These are phyloP conservation scores for Triticum monococcum DNA, from an alignment of 176 grass and related monocot genomes.

Conservation along the genomic window DNA sequence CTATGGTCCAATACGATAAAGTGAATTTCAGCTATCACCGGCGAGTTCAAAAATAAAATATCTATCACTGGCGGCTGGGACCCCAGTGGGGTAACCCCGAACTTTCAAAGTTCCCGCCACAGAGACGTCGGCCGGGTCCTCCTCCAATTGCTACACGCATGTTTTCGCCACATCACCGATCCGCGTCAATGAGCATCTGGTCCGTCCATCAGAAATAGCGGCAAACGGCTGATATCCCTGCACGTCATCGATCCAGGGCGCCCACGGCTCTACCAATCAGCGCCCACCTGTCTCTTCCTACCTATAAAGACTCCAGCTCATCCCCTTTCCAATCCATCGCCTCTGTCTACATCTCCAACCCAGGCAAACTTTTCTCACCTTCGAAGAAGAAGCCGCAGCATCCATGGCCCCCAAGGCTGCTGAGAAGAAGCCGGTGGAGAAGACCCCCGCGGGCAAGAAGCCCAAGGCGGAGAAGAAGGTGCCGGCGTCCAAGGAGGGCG, in stretches of 20 bases:
- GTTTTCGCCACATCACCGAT: slow-evolving; percentile 11
- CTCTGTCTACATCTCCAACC: not conserved
- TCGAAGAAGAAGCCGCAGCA: not conserved
- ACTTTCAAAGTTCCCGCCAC: too few relatives aligned
- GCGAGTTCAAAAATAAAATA: too few relatives aligned
- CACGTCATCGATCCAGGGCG: slow-evolving; percentile 25
- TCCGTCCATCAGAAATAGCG: not conserved
- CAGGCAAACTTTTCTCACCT: not conserved
- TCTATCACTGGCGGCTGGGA: not conserved
- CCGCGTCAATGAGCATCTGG: not conserved
- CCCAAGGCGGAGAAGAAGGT: not conserved
- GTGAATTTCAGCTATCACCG: too few relatives aligned
- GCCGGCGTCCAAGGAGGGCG: not conserved
- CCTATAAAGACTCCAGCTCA: not conserved
- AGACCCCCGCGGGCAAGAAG: not conserved
- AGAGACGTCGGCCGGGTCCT: not conserved
- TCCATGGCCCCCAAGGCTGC: not conserved
- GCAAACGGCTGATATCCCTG: not conserved
- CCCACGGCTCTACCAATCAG: not conserved
- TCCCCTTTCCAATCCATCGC: not conserved
- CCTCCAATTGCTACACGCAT: not conserved
- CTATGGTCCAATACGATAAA: too few relatives aligned
- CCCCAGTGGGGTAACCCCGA: not conserved
- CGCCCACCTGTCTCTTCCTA: not conserved
- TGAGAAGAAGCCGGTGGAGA: not conserved